A percentile compares a stretch with the other conserved stretches of the same genome.
These are phyloP conservation scores for Dichotomopilus funicola DNA, from an alignment of 2,329 filamentous ascomycete genomes.

Conservation along the genomic window DNA sequence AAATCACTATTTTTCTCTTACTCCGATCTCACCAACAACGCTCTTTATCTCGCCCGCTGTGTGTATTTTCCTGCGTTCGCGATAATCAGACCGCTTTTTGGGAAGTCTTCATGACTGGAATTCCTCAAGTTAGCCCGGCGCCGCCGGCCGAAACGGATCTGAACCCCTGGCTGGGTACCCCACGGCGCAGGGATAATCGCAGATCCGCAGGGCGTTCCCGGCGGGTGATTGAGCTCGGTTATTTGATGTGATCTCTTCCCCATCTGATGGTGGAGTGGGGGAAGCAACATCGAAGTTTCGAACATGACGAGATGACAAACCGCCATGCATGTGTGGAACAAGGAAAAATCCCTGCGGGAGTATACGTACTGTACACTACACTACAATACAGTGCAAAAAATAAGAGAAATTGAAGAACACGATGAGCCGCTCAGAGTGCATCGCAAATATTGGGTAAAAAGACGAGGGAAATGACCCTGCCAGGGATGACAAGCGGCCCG, in stretches of 20 bases:
- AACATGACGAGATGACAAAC: background rate
- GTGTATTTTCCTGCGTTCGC: background rate
- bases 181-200: constrained; percentile 13
- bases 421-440: no score
- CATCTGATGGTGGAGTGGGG: no score
- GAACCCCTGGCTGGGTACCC: constrained; percentile 7
- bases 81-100: constrained; percentile 8
- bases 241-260: background rate
- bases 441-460: no score
- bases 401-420: no score
- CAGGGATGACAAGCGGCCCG: no score
- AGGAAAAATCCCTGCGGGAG: background rate
- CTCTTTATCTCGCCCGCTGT: background rate
- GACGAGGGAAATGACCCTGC: no score
- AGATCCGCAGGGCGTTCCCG: constrained; percentile 6
- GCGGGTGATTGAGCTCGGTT: constrained; percentile 3
- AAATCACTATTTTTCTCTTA: no score
- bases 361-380: background rate
- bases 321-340: no score
- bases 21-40: no score
- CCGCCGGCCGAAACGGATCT: constrained; percentile 9
- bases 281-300: no score
- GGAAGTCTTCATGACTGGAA: background rate
- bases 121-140: background rate
- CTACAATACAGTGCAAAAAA: no score